These are phyloP conservation scores for Trypanosoma congolense DNA, from an alignment of 208 protist species.

Conservation along the genomic window DNA sequence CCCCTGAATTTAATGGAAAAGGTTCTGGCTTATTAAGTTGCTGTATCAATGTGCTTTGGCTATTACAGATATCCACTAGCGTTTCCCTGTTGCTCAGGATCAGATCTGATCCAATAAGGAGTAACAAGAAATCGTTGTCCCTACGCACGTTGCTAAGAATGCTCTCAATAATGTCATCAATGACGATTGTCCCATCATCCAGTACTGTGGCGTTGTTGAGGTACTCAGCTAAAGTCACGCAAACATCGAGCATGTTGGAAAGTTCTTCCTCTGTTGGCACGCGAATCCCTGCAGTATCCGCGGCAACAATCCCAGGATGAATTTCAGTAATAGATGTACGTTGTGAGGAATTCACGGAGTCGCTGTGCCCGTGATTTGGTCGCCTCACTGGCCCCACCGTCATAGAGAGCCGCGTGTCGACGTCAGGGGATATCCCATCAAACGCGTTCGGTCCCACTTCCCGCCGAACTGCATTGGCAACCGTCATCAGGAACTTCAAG, in stretches of 20 bases:
- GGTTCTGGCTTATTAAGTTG: conserved; percentile 19
- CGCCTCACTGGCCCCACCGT: background rate
- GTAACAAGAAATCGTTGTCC: conserved; percentile 54
- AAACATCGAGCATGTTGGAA: conserved; percentile 71
- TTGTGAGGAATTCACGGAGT: conserved; percentile 1
- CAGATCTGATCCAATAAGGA: conserved; percentile 64
- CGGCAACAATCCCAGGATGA: conserved; percentile 22
- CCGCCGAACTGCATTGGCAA: conserved; percentile 64
- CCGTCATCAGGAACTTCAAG: conserved; percentile 53
- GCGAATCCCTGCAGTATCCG: conserved; percentile 61
- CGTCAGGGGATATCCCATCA: conserved; percentile 55
- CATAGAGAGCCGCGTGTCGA: conserved; percentile 24
- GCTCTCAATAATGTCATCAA: conserved; percentile 58
- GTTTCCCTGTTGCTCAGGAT: conserved; percentile 46
- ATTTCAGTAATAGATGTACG: conserved; percentile 3
- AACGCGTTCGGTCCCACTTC: conserved; percentile 61
- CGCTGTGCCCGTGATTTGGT: background rate
- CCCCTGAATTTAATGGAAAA: background rate
- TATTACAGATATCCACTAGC: conserved; percentile 44
- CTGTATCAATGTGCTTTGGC: conserved; percentile 44
- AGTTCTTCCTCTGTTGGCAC: conserved; percentile 55
- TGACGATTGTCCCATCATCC: conserved; percentile 24
- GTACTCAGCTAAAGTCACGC: conserved; percentile 76
- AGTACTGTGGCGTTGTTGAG: conserved; percentile 46
- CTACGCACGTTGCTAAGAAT: conserved; percentile 41